Conservation (phyloP, 352 stramenopile genomes). For the Phytophthora podocarpi region DNA sequence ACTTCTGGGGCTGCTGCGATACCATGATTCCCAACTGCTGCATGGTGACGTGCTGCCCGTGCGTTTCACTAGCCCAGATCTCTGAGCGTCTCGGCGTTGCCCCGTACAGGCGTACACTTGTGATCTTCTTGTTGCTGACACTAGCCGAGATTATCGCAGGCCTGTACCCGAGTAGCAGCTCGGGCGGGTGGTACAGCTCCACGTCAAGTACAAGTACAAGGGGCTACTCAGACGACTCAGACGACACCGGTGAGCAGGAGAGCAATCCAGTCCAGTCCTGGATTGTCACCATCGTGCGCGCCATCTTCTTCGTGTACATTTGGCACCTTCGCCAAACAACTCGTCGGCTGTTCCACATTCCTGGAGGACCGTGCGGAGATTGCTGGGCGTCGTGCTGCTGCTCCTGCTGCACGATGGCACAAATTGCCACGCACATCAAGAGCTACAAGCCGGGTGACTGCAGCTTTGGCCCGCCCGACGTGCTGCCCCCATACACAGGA, state of each 20-base stretch:
- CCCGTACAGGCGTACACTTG: slow-evolving; percentile 32
- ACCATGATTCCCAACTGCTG: slow-evolving; percentile 48
- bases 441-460: slow-evolving; percentile 48
- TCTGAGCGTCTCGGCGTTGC: slow-evolving; percentile 40
- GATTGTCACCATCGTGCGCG: slow-evolving; percentile 28
- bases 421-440: no score
- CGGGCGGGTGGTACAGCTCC: slow-evolving; percentile 1
- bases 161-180: slow-evolving; percentile 4
- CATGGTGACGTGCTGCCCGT: slow-evolving; percentile 56
- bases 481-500: slow-evolving; percentile 40
- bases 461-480: slow-evolving; percentile 41
- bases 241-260: slow-evolving; percentile 5
- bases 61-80: slow-evolving; percentile 58
- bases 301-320: slow-evolving; percentile 36
- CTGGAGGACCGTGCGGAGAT: slow-evolving; percentile 28
- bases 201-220: background rate
- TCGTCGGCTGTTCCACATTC: slow-evolving; percentile 36
- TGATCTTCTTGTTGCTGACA: slow-evolving; percentile 34
- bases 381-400: slow-evolving; percentile 37
- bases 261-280: slow-evolving; percentile 27
- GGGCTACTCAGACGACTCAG: slow-evolving; percentile 1
- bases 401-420: slow-evolving; percentile 43
- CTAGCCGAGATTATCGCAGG: slow-evolving; percentile 38
- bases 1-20: slow-evolving; percentile 52
- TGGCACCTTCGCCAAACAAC: slow-evolving; percentile 49